phyloP scores from a whole-genome alignment of 2,329 filamentous ascomycete species.

The Chaetomium sp. region DNA sequence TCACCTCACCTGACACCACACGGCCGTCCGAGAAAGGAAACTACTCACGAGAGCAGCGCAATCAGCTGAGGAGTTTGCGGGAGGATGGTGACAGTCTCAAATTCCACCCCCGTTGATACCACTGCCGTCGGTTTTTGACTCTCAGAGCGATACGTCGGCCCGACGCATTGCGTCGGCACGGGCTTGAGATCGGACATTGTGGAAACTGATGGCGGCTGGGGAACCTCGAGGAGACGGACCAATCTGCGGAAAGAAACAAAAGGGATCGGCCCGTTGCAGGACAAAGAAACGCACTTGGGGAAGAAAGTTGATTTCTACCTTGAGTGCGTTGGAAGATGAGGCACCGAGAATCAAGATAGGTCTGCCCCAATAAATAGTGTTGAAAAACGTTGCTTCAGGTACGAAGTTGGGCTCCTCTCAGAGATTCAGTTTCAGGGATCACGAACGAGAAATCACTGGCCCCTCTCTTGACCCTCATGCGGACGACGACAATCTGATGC shows the following conservation, averaged over 20 bases:
- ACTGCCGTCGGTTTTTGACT: conserved; percentile 80
- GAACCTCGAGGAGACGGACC: conserved; percentile 4
- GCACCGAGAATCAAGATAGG: no score
- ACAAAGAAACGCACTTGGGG: background rate
- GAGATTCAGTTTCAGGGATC: background rate
- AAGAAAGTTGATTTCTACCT: no score
- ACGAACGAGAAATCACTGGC: background rate
- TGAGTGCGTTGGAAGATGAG: no score
- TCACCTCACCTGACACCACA: background rate
- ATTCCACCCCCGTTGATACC: conserved; percentile 73
- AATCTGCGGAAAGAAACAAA: background rate
- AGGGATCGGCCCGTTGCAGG: background rate
- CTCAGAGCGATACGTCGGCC: conserved; percentile 69
- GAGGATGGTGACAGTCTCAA: conserved; percentile 84
- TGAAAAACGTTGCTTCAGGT: background rate
- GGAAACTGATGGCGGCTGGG: background rate
- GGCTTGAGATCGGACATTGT: conserved; percentile 31
- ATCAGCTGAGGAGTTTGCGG: conserved; percentile 95
- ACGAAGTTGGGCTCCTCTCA: background rate
- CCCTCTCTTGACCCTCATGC: conserved; percentile 1
- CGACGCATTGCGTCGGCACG: conserved; percentile 57
- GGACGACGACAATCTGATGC: background rate
- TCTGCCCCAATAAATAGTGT: no score
- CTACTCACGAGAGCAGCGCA: conserved; percentile 86
- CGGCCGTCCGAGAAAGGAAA: conserved; percentile 13